Percentiles rank a stretch among this genome's conserved stretches.
phyloP scores from a whole-genome alignment of 2,329 filamentous ascomycete species.

The Clarireedia monteithiana region DNA sequence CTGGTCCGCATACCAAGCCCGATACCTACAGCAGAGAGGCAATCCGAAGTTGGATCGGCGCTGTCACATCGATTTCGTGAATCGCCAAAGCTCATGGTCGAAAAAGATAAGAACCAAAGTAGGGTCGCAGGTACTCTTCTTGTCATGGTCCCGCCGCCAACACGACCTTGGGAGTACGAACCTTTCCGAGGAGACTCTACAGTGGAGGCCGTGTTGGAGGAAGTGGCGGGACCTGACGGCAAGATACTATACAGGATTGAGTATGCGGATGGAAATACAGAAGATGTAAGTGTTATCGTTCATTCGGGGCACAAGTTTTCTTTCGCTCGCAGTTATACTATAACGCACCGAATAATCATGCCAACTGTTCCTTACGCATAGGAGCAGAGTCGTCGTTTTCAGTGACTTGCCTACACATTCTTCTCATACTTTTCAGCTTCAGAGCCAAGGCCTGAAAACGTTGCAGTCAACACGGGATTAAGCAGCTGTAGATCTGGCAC shows the following conservation, averaged over 20 bases:
- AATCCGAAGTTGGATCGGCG: constrained; percentile 14
- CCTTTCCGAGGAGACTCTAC: constrained; percentile 22
- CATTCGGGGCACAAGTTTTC: not conserved
- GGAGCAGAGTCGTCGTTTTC: too few relatives aligned
- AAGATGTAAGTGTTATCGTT: constrained; percentile 23
- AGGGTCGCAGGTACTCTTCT: constrained; percentile 14
- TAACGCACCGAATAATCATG: not conserved
- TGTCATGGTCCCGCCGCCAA: constrained; percentile 22
- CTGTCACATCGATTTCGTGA: constrained; percentile 22
- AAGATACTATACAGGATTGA: constrained; percentile 24
- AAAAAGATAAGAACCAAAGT: not conserved
- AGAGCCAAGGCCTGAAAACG: too few relatives aligned
- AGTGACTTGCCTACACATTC: too few relatives aligned
- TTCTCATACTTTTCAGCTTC: too few relatives aligned
- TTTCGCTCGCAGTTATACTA: not conserved
- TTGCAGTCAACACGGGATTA: too few relatives aligned
- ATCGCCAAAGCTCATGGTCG: constrained; percentile 7
- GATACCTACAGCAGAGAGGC: constrained; percentile 3
- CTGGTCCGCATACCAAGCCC: constrained; percentile 10
- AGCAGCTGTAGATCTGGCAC: too few relatives aligned
- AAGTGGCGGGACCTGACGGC: constrained; percentile 15
- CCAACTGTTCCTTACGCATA: too few relatives aligned
- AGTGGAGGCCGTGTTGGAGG: constrained; percentile 26
- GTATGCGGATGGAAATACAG: constrained; percentile 27
- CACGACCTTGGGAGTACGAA: constrained; percentile 25